Evolutionary conservation across 176 grass and related monocot genomes (phyloP).

Genomic region (Lolium perenne): DNA sequence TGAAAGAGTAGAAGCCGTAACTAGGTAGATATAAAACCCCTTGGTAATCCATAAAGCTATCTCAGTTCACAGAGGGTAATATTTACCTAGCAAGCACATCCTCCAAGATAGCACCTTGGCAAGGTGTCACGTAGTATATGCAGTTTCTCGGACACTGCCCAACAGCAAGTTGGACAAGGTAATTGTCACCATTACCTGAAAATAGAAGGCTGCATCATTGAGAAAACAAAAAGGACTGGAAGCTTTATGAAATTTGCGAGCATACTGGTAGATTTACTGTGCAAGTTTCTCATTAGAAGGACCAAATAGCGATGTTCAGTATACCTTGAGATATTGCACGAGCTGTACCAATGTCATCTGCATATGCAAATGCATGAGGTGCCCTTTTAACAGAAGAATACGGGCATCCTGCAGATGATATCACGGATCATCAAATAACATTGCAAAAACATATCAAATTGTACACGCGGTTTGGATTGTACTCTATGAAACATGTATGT

Average conservation of each 20-base stretch:
- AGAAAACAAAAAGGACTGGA: not conserved
- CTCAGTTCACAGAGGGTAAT: conserved; percentile 13
- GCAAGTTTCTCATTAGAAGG: conserved; percentile 2
- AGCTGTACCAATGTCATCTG: conserved; percentile 66
- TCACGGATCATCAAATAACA: conserved; percentile 30
- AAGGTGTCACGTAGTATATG: conserved; percentile 91
- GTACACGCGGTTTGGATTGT: not conserved
- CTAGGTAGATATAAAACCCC: not conserved
- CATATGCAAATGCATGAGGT: conserved; percentile 79
- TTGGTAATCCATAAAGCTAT: no score
- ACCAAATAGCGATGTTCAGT: not conserved
- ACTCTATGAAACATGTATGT: not conserved
- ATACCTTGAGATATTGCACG: conserved; percentile 79
- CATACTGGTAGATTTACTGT: not conserved
- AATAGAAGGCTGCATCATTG: conserved; percentile 26
- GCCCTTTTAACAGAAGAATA: conserved; percentile 95
- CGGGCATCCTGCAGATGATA: conserved; percentile 72
- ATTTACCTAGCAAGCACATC: conserved; percentile 82
- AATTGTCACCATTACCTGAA: conserved; percentile 72
- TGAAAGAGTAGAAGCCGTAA: conserved; percentile 1
- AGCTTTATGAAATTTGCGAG: not conserved
- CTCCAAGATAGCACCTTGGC: conserved; percentile 77
- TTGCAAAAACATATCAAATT: no score
- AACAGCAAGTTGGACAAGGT: conserved; percentile 66
- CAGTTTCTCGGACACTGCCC: conserved; percentile 89